These are phyloP conservation scores for Colletotrichum euphorbiae DNA, from an alignment of 2,329 filamentous ascomycete species.

Conservation along the genomic window DNA sequence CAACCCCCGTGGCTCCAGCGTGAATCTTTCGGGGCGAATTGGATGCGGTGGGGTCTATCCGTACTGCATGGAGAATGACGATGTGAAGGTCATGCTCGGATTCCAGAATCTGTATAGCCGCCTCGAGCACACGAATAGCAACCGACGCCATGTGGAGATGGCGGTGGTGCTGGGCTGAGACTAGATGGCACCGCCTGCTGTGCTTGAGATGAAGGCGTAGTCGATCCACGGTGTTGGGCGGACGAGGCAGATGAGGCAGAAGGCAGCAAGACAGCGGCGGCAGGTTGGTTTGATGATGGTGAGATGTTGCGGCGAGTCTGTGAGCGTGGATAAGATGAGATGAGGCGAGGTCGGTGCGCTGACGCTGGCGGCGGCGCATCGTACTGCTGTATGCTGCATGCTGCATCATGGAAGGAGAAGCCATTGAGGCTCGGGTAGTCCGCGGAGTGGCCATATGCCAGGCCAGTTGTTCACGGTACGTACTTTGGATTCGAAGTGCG, in stretches of 20 bases:
- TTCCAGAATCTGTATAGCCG: neutral
- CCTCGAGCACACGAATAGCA: constrained; percentile 8
- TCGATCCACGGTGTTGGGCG: constrained; percentile 26
- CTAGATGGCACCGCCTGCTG: constrained; percentile 33
- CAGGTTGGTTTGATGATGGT: constrained; percentile 29
- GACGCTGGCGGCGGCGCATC: neutral
- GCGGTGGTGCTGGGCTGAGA: constrained; percentile 22
- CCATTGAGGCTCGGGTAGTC: neutral
- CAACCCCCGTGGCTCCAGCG: constrained; percentile 25
- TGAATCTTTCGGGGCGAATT: constrained; percentile 11
- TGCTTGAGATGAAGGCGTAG: constrained; percentile 37
- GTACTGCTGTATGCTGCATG: neutral
- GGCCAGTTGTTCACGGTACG: neutral
- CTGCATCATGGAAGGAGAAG: neutral
- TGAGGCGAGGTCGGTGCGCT: constrained; percentile 36
- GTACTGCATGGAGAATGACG: constrained; percentile 23
- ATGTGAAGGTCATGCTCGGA: neutral
- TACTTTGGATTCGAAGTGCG: neutral
- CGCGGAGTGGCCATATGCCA: constrained; percentile 16
- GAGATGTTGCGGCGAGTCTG: constrained; percentile 22
- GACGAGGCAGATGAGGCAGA: constrained; percentile 32
- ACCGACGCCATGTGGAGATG: constrained; percentile 32
- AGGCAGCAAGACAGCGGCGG: constrained; percentile 33
- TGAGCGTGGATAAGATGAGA: constrained; percentile 26
- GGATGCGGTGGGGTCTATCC: constrained; percentile 8